These are phyloP conservation scores for Lomentospora prolificans DNA, from an alignment of 2,329 filamentous ascomycete species.

Conservation along the genomic window DNA sequence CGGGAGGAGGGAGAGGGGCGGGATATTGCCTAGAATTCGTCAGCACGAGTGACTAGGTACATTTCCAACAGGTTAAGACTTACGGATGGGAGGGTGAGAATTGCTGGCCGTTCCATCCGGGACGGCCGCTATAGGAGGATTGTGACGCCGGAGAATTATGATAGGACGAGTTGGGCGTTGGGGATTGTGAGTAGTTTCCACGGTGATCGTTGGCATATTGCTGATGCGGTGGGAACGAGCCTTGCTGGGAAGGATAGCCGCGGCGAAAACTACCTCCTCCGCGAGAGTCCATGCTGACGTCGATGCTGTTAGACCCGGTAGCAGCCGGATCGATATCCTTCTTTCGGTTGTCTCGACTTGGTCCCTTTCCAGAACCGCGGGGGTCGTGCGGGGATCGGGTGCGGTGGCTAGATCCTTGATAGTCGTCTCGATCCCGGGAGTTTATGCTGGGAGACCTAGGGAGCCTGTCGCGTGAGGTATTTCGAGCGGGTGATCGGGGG, in stretches of 20 bases:
- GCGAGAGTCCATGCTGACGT: constrained; percentile 39
- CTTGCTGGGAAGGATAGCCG: neutral
- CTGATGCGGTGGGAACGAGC: constrained; percentile 24
- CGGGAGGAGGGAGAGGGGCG: neutral
- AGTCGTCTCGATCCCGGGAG: constrained; percentile 11
- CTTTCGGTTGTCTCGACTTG: constrained; percentile 28
- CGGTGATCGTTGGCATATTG: constrained; percentile 27
- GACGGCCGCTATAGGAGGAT: constrained; percentile 31
- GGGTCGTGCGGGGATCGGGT: constrained; percentile 15
- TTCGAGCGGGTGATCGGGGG: neutral
- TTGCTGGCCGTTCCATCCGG: constrained; percentile 27
- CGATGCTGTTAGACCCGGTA: constrained; percentile 38
- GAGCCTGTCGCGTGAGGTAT: constrained; percentile 9
- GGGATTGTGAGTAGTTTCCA: constrained; percentile 27
- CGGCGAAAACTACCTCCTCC: constrained; percentile 17
- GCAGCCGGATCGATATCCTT: constrained; percentile 19
- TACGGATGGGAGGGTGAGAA: constrained; percentile 30
- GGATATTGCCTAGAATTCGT: neutral
- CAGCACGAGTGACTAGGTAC: too few species aligned
- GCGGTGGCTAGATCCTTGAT: constrained; percentile 12
- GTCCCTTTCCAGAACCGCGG: constrained; percentile 20
- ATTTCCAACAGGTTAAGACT: too few species aligned
- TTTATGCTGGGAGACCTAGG: constrained; percentile 12
- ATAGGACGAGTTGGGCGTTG: constrained; percentile 32
- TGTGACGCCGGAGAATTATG: constrained; percentile 33